A percentile compares a stretch with the other conserved stretches of the same genome.
Conservation (phyloP, 2,329 filamentous ascomycete genomes). For the Fusarium drepaniforme region DNA sequence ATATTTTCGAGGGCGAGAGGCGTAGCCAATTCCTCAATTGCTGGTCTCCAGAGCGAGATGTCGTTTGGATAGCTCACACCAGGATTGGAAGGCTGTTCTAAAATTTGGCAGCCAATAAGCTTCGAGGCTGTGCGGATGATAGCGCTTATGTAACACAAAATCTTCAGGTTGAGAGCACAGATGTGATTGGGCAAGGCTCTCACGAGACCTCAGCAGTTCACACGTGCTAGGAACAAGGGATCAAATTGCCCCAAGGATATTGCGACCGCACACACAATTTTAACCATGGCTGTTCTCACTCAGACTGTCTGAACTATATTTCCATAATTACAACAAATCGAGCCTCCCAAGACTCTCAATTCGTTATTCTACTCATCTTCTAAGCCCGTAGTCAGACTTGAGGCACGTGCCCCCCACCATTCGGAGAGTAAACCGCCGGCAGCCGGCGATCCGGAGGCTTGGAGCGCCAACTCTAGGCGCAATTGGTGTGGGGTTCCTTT, state of each 20-base stretch:
- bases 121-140: neutral
- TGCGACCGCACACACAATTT: neutral
- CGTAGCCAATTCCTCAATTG: constrained; percentile 25
- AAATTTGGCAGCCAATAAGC: constrained; percentile 40
- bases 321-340: neutral
- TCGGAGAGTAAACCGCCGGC: constrained; percentile 12
- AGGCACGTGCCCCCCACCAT: constrained; percentile 12
- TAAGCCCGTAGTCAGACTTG: neutral
- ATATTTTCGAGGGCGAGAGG: constrained; percentile 8
- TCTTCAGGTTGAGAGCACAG: too few species aligned
- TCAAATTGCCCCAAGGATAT: neutral
- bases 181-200: constrained; percentile 23
- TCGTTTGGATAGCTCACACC: constrained; percentile 16
- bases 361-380: neutral
- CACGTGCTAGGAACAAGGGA: neutral
- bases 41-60: constrained; percentile 11
- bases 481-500: constrained; percentile 26
- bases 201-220: constrained; percentile 21
- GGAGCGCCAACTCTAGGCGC: constrained; percentile 5
- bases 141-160: constrained; percentile 36
- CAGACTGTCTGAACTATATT: neutral
- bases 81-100: constrained; percentile 28
- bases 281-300: neutral
- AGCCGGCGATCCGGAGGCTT: constrained; percentile 28
- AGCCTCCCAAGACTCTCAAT: neutral